phyloP scores from a whole-genome alignment of 805 yeast species.

The Ascoidea rubescens region DNA sequence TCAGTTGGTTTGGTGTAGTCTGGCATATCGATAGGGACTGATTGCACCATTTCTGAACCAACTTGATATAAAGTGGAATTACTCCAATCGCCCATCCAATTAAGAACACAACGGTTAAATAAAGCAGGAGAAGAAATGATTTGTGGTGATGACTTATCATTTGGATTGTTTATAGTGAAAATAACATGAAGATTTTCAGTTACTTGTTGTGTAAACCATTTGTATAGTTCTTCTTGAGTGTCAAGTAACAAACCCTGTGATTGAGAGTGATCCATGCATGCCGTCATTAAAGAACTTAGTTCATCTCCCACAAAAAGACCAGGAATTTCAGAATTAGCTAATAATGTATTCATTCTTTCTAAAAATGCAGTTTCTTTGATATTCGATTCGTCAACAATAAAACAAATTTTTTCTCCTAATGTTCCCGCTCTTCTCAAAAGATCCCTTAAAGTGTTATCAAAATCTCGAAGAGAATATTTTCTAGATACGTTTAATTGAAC shows the following conservation, averaged over 20 bases:
- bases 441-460: conserved; percentile 48
- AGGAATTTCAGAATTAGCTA: conserved; percentile 88
- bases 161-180: conserved; percentile 54
- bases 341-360: conserved; percentile 84
- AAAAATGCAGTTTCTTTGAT: conserved; percentile 65
- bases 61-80: conserved; percentile 33
- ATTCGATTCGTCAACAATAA: conserved; percentile 70
- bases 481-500: conserved; percentile 43
- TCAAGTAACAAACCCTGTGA: conserved; percentile 51
- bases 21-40: conserved; percentile 40
- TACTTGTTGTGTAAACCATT: conserved; percentile 62
- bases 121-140: conserved; percentile 74
- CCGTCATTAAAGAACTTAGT: conserved; percentile 30
- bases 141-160: conserved; percentile 21
- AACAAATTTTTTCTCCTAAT: conserved; percentile 49
- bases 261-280: conserved; percentile 43
- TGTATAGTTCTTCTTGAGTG: conserved; percentile 51
- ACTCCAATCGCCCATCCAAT: conserved; percentile 86
- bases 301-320: conserved; percentile 78
- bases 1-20: conserved; percentile 22
- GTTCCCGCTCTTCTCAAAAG: conserved; percentile 36
- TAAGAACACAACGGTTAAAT: conserved; percentile 76
- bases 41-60: conserved; percentile 24
- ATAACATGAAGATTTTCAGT: conserved; percentile 69
- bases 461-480: conserved; percentile 42